Evolutionary conservation across 805 yeast genomes (phyloP).

Genomic region (Ogataea sp.): DNA sequence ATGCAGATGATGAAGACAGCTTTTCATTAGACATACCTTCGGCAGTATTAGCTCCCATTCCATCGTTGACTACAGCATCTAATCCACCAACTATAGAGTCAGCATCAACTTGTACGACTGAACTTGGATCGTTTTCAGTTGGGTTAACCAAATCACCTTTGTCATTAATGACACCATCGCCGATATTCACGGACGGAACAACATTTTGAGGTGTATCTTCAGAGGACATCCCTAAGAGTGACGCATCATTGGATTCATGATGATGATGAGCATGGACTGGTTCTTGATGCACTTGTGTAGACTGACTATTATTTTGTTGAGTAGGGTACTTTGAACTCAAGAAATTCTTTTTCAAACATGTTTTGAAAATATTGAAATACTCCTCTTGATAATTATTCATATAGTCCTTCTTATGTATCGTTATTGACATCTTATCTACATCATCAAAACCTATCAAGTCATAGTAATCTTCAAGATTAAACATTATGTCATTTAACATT

Average conservation of each 20-base stretch:
- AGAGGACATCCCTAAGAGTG: no score
- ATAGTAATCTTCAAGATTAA: conserved; percentile 7
- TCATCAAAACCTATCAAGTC: conserved; percentile 6
- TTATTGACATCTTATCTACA: conserved; percentile 11
- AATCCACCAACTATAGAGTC: no score
- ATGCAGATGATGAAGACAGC: no score
- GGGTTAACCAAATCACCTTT: no score
- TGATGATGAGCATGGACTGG: neutral
- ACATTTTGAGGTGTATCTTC: no score
- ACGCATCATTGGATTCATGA: neutral
- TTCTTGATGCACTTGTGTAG: neutral
- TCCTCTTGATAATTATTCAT: neutral
- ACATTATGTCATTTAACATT: conserved; percentile 19
- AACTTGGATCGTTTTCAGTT: no score
- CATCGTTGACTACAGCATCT: no score
- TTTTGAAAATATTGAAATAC: neutral
- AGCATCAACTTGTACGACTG: no score
- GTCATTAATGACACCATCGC: no score
- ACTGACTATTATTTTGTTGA: neutral
- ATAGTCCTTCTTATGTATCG: conserved; percentile 10
- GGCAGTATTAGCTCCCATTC: no score
- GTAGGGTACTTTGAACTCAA: neutral
- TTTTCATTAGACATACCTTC: no score
- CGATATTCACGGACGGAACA: no score
- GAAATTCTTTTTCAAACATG: neutral